A percentile compares a stretch with the other conserved stretches of the same genome.
These are phyloP conservation scores for Zoysia japonica DNA, from an alignment of 176 grass and related monocot species.

Conservation along the genomic window DNA sequence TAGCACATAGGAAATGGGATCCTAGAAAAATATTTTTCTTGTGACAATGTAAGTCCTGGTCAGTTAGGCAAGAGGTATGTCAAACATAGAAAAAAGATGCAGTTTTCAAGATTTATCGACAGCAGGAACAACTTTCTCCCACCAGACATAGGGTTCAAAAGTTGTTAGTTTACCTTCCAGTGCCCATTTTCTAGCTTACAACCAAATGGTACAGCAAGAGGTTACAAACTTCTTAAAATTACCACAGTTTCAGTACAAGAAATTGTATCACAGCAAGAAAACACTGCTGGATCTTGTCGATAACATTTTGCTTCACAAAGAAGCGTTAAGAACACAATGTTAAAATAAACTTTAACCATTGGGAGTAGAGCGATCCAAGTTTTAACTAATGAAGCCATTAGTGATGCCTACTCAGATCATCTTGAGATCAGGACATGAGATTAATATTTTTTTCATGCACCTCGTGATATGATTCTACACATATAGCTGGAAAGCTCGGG, in stretches of 20 bases:
- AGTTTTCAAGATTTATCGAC: constrained; percentile 27
- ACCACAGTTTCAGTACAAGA: constrained; percentile 26
- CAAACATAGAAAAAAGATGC: constrained; percentile 32
- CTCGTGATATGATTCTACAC: constrained; percentile 68
- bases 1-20: constrained; percentile 30
- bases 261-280: constrained; percentile 32
- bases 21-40: constrained; percentile 26
- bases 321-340: constrained; percentile 43
- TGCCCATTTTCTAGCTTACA: constrained; percentile 36
- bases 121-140: constrained; percentile 22
- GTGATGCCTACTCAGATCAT: constrained; percentile 42
- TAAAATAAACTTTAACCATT: constrained; percentile 42
- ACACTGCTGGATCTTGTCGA: constrained; percentile 34
- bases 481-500: constrained; percentile 87
- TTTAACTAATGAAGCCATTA: constrained; percentile 50
- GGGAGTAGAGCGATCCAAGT: constrained; percentile 44
- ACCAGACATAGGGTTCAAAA: constrained; percentile 26
- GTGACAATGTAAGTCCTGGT: constrained; percentile 16
- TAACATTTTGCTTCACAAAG: constrained; percentile 39
- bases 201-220: background rate
- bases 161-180: constrained; percentile 27
- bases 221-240: constrained; percentile 26
- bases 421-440: constrained; percentile 59
- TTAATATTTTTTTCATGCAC: constrained; percentile 47
- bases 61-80: constrained; percentile 34